Conservation (phyloP, 129 eudicot genomes). For the Glebionis coronaria region DNA sequence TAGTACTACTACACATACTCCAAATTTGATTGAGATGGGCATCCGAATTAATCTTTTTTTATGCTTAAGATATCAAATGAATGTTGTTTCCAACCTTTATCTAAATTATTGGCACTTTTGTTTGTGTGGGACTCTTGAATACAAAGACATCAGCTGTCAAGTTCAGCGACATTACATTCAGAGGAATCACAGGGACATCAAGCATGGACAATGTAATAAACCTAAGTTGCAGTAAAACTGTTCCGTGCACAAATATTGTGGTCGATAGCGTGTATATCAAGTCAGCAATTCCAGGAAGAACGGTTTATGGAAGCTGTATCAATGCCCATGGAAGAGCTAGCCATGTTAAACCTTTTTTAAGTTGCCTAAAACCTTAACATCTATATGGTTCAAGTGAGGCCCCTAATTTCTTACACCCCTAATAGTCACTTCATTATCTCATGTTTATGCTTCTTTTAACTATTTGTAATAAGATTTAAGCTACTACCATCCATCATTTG, state of each 20-base stretch:
- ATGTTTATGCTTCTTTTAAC: constrained; percentile 15
- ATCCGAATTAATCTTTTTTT: background rate
- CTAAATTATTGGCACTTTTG: background rate
- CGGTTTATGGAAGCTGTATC: constrained; percentile 40
- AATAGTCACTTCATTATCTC: background rate
- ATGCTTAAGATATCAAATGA: background rate
- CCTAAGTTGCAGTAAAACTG: constrained; percentile 56
- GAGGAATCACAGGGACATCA: constrained; percentile 57
- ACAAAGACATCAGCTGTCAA: constrained; percentile 47
- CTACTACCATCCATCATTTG: constrained; percentile 8
- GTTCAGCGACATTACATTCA: constrained; percentile 49
- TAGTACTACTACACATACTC: background rate
- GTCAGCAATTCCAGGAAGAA: constrained; percentile 43
- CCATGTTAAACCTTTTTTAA: constrained; percentile 51
- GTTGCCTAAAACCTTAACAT: constrained; percentile 42
- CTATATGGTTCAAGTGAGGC: constrained; percentile 7
- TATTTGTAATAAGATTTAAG: constrained; percentile 16
- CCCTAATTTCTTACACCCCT: constrained; percentile 4
- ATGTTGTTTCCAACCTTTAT: constrained; percentile 7
- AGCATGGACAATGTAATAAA: constrained; percentile 51
- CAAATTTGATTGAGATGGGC: background rate
- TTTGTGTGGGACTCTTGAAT: constrained; percentile 17
- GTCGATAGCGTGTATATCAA: constrained; percentile 47
- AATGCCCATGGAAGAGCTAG: constrained; percentile 58
- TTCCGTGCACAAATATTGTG: constrained; percentile 50